Conservation (phyloP, 257 asterid species). For the Nicotiana sylvestris region DNA sequence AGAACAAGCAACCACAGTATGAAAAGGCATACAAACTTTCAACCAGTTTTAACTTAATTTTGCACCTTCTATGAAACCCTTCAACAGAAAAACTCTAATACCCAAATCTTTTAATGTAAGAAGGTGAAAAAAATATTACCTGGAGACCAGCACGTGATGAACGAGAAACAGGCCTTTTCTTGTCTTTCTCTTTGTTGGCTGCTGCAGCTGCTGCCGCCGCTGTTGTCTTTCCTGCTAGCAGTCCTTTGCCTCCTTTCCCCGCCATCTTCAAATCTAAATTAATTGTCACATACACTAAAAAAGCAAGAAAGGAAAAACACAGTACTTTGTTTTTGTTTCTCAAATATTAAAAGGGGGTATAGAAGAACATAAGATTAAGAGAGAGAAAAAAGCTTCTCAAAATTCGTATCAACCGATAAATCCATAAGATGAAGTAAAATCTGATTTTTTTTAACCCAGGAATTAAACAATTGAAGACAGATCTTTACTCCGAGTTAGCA, state of each 20-base stretch:
- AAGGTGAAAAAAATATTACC: conserved; percentile 25
- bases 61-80: neutral
- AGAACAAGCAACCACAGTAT: neutral
- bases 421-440: neutral
- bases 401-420: neutral
- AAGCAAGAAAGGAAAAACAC: neutral
- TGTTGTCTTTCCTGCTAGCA: conserved; percentile 88
- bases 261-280: conserved; percentile 46
- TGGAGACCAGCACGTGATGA: conserved; percentile 96
- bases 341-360: neutral
- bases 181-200: conserved; percentile 80
- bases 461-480: neutral
- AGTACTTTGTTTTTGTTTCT: neutral
- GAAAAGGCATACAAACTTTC: neutral
- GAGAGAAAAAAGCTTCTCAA: neutral
- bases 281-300: neutral
- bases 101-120: neutral
- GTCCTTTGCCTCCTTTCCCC: conserved; percentile 97
- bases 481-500: neutral
- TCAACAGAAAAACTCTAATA: neutral
- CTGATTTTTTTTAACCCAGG: neutral
- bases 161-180: conserved; percentile 75
- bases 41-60: neutral
- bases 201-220: conserved; percentile 63
- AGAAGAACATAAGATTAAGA: neutral